Percentiles rank a stretch among this genome's conserved stretches.
phyloP scores from a whole-genome alignment of 2,329 filamentous ascomycete species.

The Dactylonectria macrodidyma region DNA sequence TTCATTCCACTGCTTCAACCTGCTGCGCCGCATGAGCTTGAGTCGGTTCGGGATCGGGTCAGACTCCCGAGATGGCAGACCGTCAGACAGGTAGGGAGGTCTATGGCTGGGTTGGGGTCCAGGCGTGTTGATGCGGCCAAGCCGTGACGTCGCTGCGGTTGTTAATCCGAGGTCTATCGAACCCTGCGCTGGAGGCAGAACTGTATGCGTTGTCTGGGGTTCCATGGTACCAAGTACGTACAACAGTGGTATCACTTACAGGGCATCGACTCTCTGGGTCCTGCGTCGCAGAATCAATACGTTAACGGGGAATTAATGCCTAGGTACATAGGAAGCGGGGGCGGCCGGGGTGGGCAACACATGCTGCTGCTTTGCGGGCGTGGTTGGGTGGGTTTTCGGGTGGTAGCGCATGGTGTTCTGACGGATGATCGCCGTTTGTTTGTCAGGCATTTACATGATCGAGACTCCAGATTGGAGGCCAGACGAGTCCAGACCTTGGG shows the following conservation, averaged over 20 bases:
- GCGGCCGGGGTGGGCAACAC: slow-evolving; percentile 23
- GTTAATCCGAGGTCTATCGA: slow-evolving; percentile 11
- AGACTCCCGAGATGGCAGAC: neutral
- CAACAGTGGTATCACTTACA: slow-evolving; percentile 15
- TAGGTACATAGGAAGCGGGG: no score
- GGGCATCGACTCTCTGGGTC: slow-evolving; percentile 9
- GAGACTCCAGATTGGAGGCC: slow-evolving; percentile 13
- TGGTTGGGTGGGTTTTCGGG: slow-evolving; percentile 24
- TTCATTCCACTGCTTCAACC: neutral
- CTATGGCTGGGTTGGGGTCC: neutral
- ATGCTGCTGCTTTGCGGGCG: slow-evolving; percentile 4
- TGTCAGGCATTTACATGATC: slow-evolving; percentile 23
- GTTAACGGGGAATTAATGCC: slow-evolving; percentile 10
- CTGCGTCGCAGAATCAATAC: slow-evolving; percentile 20
- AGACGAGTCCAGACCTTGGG: slow-evolving; percentile 9
- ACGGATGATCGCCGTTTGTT: slow-evolving; percentile 26
- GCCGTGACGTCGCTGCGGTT: slow-evolving; percentile 17
- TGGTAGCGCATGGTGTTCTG: slow-evolving; percentile 22
- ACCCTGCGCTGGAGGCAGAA: neutral
- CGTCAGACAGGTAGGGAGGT: neutral
- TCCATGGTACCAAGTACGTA: neutral
- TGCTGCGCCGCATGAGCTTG: neutral
- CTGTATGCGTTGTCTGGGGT: slow-evolving; percentile 3
- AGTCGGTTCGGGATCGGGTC: slow-evolving; percentile 8
- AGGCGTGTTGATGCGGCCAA: slow-evolving; percentile 8